Percentiles rank a stretch among this genome's conserved stretches.
Evolutionary conservation across 176 grass and related monocot species (phyloP).

Genomic region (Alloteropsis semialata): DNA sequence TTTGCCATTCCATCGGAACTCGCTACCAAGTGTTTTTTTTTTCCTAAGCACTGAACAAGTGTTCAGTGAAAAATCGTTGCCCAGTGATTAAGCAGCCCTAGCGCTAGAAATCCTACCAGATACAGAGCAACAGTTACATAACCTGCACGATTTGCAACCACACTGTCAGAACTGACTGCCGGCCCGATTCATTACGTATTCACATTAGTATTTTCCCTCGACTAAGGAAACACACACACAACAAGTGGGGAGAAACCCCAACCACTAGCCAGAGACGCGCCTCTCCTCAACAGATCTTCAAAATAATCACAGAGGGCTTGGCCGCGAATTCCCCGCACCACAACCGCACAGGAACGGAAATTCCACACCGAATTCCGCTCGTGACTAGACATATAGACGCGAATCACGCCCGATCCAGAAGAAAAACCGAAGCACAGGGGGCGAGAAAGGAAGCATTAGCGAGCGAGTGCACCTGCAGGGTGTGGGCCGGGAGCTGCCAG

Average conservation of each 20-base stretch:
- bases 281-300: slow-evolving; percentile 37
- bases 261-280: not conserved
- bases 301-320: not conserved
- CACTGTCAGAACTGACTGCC: not conserved
- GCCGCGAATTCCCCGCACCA: not conserved
- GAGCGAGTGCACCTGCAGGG: slow-evolving; percentile 54
- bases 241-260: not conserved
- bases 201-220: not conserved
- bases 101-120: not conserved
- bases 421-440: not conserved
- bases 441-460: not conserved
- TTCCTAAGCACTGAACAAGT: not conserved
- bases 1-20: not conserved
- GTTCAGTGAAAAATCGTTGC: not conserved
- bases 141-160: not conserved
- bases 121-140: not conserved
- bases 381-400: not conserved
- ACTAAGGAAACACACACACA: not conserved
- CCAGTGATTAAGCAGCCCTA: not conserved
- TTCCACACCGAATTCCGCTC: not conserved
- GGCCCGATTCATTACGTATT: not conserved
- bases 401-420: slow-evolving; percentile 19
- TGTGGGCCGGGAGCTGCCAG: slow-evolving; percentile 95
- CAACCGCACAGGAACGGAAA: not conserved
- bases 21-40: not conserved